phyloP scores from a whole-genome alignment of 192 early-diverging fungal genomes.

The Coemansia sp. region DNA sequence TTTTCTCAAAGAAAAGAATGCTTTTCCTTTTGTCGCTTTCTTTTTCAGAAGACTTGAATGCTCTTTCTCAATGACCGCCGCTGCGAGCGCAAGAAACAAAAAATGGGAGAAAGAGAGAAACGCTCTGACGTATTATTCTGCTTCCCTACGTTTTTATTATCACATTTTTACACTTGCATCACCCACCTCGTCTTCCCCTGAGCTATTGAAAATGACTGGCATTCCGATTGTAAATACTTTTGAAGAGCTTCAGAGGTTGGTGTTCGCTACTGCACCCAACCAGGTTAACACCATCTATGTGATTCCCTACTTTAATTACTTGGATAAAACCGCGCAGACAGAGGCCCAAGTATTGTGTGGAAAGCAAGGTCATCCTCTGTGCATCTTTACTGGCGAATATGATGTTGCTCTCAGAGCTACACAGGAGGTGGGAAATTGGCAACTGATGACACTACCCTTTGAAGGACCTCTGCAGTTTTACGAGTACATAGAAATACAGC shows the following conservation, averaged over 20 bases:
- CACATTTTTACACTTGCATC: neutral
- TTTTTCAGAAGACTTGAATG: neutral
- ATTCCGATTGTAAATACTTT: neutral
- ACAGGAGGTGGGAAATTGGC: neutral
- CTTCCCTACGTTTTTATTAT: neutral
- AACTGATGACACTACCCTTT: neutral
- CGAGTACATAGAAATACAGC: neutral
- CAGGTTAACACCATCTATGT: neutral
- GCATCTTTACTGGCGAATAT: neutral
- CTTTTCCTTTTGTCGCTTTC: neutral
- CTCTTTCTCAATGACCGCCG: neutral
- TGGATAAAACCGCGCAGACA: neutral
- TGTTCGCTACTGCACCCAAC: neutral
- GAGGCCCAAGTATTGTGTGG: neutral
- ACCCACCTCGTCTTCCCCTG: neutral
- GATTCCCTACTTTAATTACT: neutral
- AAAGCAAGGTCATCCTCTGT: neutral
- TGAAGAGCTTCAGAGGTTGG: neutral
- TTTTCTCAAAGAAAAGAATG: neutral
- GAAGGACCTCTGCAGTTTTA: neutral
- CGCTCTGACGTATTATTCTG: neutral
- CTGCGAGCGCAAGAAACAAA: neutral
- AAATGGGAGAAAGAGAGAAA: neutral
- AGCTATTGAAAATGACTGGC: neutral
- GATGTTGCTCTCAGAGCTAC: neutral